Percentiles rank a stretch among this genome's conserved stretches.
Evolutionary conservation across 192 early-diverging fungal species (phyloP).

Genomic region (Coemansia sp.): DNA sequence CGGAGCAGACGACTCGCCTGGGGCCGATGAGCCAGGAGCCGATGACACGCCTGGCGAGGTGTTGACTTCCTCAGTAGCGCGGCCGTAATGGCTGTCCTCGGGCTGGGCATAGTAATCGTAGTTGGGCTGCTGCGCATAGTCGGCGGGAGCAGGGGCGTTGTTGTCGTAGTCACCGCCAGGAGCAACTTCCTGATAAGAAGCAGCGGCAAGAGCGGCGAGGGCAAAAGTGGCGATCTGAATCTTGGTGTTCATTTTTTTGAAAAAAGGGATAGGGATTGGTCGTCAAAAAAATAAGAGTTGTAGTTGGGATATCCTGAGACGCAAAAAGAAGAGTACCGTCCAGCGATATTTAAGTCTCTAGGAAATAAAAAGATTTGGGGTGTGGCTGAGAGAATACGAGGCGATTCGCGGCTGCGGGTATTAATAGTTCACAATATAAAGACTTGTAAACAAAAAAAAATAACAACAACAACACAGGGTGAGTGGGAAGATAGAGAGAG

Average conservation of each 20-base stretch:
- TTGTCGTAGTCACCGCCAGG: constrained; percentile 9
- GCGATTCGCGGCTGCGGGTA: not conserved
- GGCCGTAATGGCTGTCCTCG: constrained; percentile 35
- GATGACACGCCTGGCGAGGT: constrained; percentile 21
- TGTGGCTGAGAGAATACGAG: not conserved
- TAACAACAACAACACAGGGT: constrained; percentile 1
- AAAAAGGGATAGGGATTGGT: not conserved
- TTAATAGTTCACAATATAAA: constrained; percentile 3
- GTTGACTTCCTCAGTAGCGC: constrained; percentile 40
- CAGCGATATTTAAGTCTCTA: constrained; percentile 33
- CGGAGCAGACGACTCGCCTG: constrained; percentile 21
- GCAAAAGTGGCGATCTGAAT: constrained; percentile 54
- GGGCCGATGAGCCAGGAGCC: constrained; percentile 16
- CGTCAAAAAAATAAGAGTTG: not conserved
- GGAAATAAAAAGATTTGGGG: not conserved
- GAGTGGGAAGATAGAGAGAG: not conserved
- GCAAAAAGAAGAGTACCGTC: constrained; percentile 8
- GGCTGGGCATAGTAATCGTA: constrained; percentile 18
- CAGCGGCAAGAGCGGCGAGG: constrained; percentile 41
- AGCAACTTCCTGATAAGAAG: constrained; percentile 45
- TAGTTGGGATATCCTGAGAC: constrained; percentile 1
- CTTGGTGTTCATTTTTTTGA: constrained; percentile 47
- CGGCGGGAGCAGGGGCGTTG: constrained; percentile 12
- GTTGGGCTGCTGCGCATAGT: constrained; percentile 19
- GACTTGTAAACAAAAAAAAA: constrained; percentile 10